Evolutionary conservation across 2,329 filamentous ascomycete species (phyloP).

Genomic region (Hymenoscyphus repandus): DNA sequence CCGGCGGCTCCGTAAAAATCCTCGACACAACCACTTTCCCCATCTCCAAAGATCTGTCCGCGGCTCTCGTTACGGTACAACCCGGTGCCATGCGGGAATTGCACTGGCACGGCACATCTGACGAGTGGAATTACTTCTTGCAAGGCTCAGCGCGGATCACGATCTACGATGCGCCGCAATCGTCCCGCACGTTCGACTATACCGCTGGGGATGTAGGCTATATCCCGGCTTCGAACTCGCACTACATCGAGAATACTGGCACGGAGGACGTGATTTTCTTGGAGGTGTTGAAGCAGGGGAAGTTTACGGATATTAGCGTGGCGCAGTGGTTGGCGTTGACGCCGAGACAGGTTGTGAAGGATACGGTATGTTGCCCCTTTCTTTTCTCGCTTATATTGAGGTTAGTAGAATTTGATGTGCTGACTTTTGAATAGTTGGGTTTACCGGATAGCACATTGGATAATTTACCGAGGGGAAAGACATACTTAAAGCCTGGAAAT

Average conservation of each 20-base stretch:
- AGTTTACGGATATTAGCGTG: slow-evolving; percentile 43
- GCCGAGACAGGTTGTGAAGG: slow-evolving; percentile 20
- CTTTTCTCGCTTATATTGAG: too few species aligned
- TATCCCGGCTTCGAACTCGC: slow-evolving; percentile 47
- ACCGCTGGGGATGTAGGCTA: slow-evolving; percentile 52
- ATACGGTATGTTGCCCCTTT: too few species aligned
- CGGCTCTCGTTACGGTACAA: slow-evolving; percentile 51
- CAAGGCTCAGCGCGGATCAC: slow-evolving; percentile 51
- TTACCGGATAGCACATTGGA: slow-evolving; percentile 35
- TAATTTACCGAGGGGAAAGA: slow-evolving; percentile 37
- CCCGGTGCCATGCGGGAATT: slow-evolving; percentile 61
- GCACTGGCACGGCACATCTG: slow-evolving; percentile 56
- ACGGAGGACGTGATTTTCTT: slow-evolving; percentile 52
- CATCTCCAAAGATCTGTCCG: slow-evolving; percentile 48
- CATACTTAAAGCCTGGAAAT: slow-evolving; percentile 38
- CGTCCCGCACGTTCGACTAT: slow-evolving; percentile 33
- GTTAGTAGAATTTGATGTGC: too few species aligned
- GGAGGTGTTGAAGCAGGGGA: slow-evolving; percentile 49
- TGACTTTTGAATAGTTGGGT: too few species aligned
- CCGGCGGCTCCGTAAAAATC: slow-evolving; percentile 55
- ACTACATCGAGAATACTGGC: slow-evolving; percentile 59
- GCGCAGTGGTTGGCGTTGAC: slow-evolving; percentile 52
- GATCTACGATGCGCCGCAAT: slow-evolving; percentile 45
- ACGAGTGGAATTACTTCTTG: slow-evolving; percentile 59
- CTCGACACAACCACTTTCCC: slow-evolving; percentile 54